Evolutionary conservation across 2,329 filamentous ascomycete species (phyloP), one percentile per base, ranked within the genome.

Genomic region (Pseudocercospora vitis): DNA sequence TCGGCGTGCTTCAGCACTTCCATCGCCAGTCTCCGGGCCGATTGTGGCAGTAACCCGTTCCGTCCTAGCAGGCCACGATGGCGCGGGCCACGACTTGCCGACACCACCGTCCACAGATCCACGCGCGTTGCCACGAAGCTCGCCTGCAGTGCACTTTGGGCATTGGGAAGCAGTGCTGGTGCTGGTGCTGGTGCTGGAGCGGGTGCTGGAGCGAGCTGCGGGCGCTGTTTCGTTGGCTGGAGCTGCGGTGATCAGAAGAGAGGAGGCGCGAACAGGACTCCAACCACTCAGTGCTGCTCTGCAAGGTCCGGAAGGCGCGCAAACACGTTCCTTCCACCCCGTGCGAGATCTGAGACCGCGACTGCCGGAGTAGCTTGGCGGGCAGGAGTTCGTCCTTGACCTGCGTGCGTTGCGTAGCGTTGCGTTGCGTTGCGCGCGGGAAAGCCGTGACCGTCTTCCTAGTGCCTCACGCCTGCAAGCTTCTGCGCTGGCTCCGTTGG

Each of bases 401-500:
- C n/a, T n/a, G 42, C 42, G 18, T 45, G 42, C 42, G 14, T 29
- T 45, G 37, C 16, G 14, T 40, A 49, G 46, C 46, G 31, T 14
- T 37, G 46, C 31, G 32, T 16, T 18, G 46, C 26, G 7, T 26
- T 24, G 42, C 12, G 9, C 42, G 51, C 44, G 32, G 42, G 31
- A 29, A 28, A 33, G 23, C 19, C 28, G 24, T 18, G 28, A 35
- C 16, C 21, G 45, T 19, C 24, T 29, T 33, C 32, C 37, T 42
- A 24, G 42, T 45, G 12, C 42, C 42, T 45, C 42, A 26, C 42
- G 42, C 42, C 24, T 23, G 40, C 40, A 45, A 45, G 32, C 24
- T 23, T 53, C 44, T 45, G 33, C 37, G 28, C 29, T 48, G 47
- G 45, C 51, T 51, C 48, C 23, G 40, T 4, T 40, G 35, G 37